A percentile compares a stretch with the other conserved stretches of the same genome.
Evolutionary conservation across 129 eudicot species (phyloP).

Genomic region (Helichrysum umbraculigerum): DNA sequence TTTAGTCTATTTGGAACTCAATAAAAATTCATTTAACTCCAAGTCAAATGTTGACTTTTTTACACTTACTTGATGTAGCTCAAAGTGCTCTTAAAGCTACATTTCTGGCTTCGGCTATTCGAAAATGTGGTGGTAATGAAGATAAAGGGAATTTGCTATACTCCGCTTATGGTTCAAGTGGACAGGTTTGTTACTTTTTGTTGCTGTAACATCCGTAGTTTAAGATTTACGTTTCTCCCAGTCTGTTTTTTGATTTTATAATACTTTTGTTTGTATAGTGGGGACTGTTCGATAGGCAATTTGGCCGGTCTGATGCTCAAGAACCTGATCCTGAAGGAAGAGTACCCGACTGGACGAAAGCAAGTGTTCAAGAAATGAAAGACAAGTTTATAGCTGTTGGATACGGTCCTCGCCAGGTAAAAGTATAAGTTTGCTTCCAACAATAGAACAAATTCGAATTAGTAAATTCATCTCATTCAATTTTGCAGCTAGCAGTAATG

Average conservation of each 20-base stretch:
- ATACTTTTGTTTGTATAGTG: slow-evolving; percentile 47
- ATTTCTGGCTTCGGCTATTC: slow-evolving; percentile 88
- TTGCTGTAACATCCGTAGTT: background rate
- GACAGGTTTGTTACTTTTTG: slow-evolving; percentile 64
- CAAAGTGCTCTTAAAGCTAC: slow-evolving; percentile 81
- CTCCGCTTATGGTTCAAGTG: slow-evolving; percentile 78
- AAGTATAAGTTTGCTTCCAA: background rate
- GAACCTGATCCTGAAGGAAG: slow-evolving; percentile 98
- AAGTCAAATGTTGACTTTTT: slow-evolving; percentile 23
- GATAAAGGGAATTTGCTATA: slow-evolving; percentile 81
- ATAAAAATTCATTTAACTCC: slow-evolving; percentile 15
- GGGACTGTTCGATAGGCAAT: slow-evolving; percentile 79
- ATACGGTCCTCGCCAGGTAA: slow-evolving; percentile 96
- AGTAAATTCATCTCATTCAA: slow-evolving; percentile 19
- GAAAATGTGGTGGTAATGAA: slow-evolving; percentile 96
- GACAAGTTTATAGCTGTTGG: slow-evolving; percentile 75
- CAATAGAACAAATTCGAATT: background rate
- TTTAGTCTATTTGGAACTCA: background rate
- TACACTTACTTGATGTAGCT: slow-evolving; percentile 50
- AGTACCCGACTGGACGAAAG: slow-evolving; percentile 81
- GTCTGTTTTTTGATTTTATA: background rate
- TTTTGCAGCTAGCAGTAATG: slow-evolving; percentile 90
- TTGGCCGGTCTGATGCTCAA: slow-evolving; percentile 81
- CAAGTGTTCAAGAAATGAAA: slow-evolving; percentile 90
- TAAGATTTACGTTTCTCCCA: background rate